phyloP scores from a whole-genome alignment of 192 early-diverging fungal genomes.

The Spizellomyces sp. region DNA sequence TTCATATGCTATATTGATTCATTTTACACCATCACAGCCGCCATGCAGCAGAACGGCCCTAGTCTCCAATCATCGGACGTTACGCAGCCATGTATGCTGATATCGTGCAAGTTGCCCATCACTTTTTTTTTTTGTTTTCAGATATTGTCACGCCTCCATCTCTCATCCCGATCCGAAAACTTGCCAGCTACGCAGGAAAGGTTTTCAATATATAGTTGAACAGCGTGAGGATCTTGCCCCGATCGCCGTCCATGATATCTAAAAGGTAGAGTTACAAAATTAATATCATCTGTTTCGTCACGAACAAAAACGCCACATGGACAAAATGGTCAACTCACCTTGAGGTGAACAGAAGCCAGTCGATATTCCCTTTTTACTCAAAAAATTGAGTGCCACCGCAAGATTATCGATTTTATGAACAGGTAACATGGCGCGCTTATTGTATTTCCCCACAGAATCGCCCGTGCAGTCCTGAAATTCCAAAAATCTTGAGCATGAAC shows the following conservation, averaged over 20 bases:
- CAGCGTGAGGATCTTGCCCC: slow-evolving; percentile 51
- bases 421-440: slow-evolving; percentile 53
- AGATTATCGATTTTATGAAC: slow-evolving; percentile 55
- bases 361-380: slow-evolving; percentile 40
- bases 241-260: slow-evolving; percentile 53
- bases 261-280: neutral
- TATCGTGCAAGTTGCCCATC: no score
- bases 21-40: no score
- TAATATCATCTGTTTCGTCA: slow-evolving; percentile 7
- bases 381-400: slow-evolving; percentile 47
- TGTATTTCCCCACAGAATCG: slow-evolving; percentile 52
- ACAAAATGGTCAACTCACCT: slow-evolving; percentile 27
- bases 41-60: no score
- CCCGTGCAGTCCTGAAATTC: slow-evolving; percentile 36
- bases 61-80: no score
- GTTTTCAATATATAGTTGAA: slow-evolving; percentile 52
- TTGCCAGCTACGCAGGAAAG: neutral
- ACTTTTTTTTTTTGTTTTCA: no score
- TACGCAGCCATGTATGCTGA: no score
- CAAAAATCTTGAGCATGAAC: neutral
- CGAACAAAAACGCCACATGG: neutral
- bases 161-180: no score
- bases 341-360: slow-evolving; percentile 45
- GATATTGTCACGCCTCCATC: no score
- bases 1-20: no score